Conservation (phyloP, 352 stramenopile species). For the Phytophthora colocasiae region DNA sequence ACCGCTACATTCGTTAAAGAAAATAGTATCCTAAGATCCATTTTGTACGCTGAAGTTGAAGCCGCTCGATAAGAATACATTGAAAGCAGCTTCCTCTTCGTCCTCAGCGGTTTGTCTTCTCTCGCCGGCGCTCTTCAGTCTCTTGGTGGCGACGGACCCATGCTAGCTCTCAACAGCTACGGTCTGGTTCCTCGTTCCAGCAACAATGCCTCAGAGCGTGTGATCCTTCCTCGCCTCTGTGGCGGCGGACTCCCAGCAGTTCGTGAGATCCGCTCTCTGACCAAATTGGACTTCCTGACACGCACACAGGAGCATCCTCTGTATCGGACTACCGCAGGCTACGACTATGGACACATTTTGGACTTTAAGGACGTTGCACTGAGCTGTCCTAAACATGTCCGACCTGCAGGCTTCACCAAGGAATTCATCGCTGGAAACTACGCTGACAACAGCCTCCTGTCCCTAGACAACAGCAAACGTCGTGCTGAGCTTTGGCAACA, state of each 20-base stretch:
- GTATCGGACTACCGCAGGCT: slow-evolving; percentile 66
- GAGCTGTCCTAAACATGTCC: slow-evolving; percentile 61
- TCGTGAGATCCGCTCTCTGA: slow-evolving; percentile 50
- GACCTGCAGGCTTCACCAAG: slow-evolving; percentile 54
- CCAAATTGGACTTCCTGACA: slow-evolving; percentile 56
- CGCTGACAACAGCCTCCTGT: slow-evolving; percentile 58
- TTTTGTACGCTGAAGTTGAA: slow-evolving; percentile 1
- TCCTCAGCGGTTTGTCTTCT: neutral
- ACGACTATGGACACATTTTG: slow-evolving; percentile 65
- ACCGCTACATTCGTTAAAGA: no score
- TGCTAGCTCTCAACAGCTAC: slow-evolving; percentile 63
- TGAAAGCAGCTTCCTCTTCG: neutral
- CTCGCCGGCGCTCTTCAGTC: neutral
- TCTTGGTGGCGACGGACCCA: slow-evolving; percentile 13
- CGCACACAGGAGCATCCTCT: slow-evolving; percentile 49
- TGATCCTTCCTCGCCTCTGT: slow-evolving; percentile 53
- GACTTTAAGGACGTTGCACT: slow-evolving; percentile 63
- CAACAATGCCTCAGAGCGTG: slow-evolving; percentile 17
- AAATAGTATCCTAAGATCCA: neutral
- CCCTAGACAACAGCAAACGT: slow-evolving; percentile 61
- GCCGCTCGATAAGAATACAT: slow-evolving; percentile 7
- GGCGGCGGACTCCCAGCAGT: slow-evolving; percentile 36
- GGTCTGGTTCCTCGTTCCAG: slow-evolving; percentile 30
- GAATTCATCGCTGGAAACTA: slow-evolving; percentile 67
- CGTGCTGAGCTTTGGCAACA: slow-evolving; percentile 59